Percentiles rank a stretch among this genome's conserved stretches.
Evolutionary conservation across 352 stramenopile genomes (phyloP).

Genomic region (Pythium dissimile): DNA sequence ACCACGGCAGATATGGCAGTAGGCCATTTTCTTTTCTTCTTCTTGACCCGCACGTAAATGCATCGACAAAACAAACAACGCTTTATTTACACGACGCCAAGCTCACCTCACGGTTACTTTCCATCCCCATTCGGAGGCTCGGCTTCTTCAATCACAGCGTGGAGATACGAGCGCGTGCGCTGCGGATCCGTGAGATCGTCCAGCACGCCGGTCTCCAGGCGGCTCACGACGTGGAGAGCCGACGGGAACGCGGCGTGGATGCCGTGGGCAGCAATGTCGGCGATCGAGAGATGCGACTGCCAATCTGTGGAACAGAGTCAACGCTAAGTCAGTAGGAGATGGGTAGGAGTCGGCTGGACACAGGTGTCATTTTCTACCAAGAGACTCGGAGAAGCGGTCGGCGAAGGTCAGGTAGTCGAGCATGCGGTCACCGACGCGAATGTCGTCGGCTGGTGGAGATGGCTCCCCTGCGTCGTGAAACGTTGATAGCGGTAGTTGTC

Average conservation of each 20-base stretch:
- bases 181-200: conserved; percentile 20
- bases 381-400: conserved; percentile 52
- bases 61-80: conserved; percentile 6
- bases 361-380: conserved; percentile 30
- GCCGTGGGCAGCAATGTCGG: conserved; percentile 24
- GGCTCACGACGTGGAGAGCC: conserved; percentile 1
- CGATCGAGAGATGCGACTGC: conserved; percentile 11
- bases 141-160: neutral
- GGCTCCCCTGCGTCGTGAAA: neutral
- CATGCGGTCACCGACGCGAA: conserved; percentile 43
- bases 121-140: neutral
- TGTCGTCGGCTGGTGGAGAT: conserved; percentile 13
- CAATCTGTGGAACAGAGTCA: conserved; percentile 10
- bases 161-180: conserved; percentile 4
- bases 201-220: conserved; percentile 10
- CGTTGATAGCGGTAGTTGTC: neutral
- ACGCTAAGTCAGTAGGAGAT: too few relatives aligned
- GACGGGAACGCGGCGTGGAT: conserved; percentile 24
- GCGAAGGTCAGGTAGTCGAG: conserved; percentile 51
- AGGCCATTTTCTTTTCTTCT: neutral
- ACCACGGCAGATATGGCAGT: too few relatives aligned
- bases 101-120: too few relatives aligned
- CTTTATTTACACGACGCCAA: conserved; percentile 11
- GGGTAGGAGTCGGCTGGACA: too few relatives aligned
- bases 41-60: neutral